Evolutionary conservation across 75 land plant genomes (phyloP), one percentile per base, ranked within the genome.

Genomic region (Ceratopteris richardii): DNA sequence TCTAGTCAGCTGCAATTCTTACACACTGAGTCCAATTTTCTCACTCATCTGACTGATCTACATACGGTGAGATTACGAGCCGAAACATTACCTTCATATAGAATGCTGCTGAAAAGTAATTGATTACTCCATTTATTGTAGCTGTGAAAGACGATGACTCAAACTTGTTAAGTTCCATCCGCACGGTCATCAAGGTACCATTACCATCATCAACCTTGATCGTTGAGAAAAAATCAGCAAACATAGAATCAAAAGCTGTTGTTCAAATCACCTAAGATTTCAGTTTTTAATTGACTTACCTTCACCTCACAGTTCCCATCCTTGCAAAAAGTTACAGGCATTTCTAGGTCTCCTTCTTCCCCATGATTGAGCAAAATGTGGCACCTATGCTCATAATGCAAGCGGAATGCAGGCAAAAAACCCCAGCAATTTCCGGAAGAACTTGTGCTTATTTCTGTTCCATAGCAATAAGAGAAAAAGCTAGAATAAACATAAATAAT

Each of bases 281-380:
- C 14, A 18, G 5, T 39, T 26, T 14, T 16, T 6, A 37, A 5
- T 48, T 23, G 2, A 10, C 16, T 16, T 68, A 85, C 96, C 86
- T 85, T 69, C 31, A 87, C 57, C 16, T 57, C 60, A 68, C 70
- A 91, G 26, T 56, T 64, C 16, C 88, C 83, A 65, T 82, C 66
- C 24, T 67, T 62, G 50, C 73, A 60, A 56, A 68, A 77, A 29
- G 83, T 84, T 26, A 87, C 46, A 2, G 33, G 21, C 21, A 87
- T 62, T 47, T 57, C 58, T 31, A 92, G 36, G 46, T 52, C 64
- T 42, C 25, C 41, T 47, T 77, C 86, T 37, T 63, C 70, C 17
- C 79, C 82, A 86, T 85, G 83, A 43, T 90, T 82, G 59, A 94
- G 70, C 43, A 80, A 78, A 24, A 90, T 64, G 5, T 51, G 58